Percentiles rank a stretch among this genome's conserved stretches.
Conservation (phyloP, 108 stramenopile genomes). For the Cyclotella atomus region DNA sequence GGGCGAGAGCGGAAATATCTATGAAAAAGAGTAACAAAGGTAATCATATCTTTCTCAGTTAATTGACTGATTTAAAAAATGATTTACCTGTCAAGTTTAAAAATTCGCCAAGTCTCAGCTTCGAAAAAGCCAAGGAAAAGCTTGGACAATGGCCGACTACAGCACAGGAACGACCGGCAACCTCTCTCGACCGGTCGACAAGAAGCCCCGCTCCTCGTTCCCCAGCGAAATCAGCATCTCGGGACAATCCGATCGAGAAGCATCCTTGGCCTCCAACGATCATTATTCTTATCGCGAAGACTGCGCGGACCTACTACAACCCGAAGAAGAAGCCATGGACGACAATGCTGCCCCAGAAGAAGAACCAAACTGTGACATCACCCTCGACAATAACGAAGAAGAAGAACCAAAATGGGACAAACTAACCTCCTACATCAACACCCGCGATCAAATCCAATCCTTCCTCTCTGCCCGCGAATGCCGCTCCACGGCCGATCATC, state of each 20-base stretch:
- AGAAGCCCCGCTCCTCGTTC: background rate
- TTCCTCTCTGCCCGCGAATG: slow-evolving; percentile 34
- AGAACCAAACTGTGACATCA: slow-evolving; percentile 7
- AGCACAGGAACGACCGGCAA: background rate
- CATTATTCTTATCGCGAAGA: background rate
- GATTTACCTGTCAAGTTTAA: too few relatives aligned
- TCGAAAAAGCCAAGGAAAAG: background rate
- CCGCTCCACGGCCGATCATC: slow-evolving; percentile 32
- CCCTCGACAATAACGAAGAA: slow-evolving; percentile 24
- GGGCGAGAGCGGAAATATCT: too few relatives aligned
- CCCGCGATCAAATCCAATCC: slow-evolving; percentile 34
- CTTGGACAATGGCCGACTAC: background rate
- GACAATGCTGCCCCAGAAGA: background rate
- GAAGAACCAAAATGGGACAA: slow-evolving; percentile 50
- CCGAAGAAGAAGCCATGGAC: background rate
- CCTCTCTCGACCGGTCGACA: background rate
- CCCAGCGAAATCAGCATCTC: slow-evolving; percentile 16
- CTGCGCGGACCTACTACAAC: background rate
- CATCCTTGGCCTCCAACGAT: background rate
- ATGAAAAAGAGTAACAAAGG: too few relatives aligned
- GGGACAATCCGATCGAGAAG: slow-evolving; percentile 12
- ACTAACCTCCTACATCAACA: slow-evolving; percentile 33
- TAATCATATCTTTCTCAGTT: too few relatives aligned
- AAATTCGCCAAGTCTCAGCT: background rate
- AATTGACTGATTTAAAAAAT: background rate